Evolutionary conservation across 306 rosid species (phyloP).

Genomic region (Senna tora): DNA sequence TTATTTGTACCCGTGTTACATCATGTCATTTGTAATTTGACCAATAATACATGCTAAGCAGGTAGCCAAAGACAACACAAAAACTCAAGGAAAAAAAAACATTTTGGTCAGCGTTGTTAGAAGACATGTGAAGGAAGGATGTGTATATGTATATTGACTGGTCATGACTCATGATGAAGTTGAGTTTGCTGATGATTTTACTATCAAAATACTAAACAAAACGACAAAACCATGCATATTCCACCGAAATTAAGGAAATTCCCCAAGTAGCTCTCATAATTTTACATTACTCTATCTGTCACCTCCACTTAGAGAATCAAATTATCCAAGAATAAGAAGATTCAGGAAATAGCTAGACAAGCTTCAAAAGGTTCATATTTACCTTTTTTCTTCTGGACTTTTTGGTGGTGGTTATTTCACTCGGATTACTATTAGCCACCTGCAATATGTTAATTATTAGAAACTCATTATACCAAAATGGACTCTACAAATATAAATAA

Average conservation of each 20-base stretch:
- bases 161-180: not conserved
- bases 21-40: no score
- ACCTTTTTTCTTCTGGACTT: conserved; percentile 73
- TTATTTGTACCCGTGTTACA: no score
- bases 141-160: not conserved
- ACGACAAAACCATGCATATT: not conserved
- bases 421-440: conserved; percentile 39
- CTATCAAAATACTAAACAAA: not conserved
- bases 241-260: not conserved
- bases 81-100: not conserved
- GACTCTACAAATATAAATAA: not conserved
- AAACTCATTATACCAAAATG: conserved; percentile 9
- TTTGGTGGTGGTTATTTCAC: conserved; percentile 50
- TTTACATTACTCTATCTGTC: no score
- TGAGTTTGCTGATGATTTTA: not conserved
- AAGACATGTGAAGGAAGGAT: not conserved
- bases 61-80: not conserved
- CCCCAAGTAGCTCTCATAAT: not conserved
- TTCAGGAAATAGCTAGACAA: not conserved
- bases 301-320: no score
- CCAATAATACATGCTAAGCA: not conserved
- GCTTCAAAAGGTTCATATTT: not conserved
- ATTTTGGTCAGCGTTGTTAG: not conserved
- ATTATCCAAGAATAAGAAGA: not conserved
- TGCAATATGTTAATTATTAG: conserved; percentile 32